These are phyloP conservation scores for Crithidia expoeki DNA, from an alignment of 208 protist genomes.

Conservation along the genomic window DNA sequence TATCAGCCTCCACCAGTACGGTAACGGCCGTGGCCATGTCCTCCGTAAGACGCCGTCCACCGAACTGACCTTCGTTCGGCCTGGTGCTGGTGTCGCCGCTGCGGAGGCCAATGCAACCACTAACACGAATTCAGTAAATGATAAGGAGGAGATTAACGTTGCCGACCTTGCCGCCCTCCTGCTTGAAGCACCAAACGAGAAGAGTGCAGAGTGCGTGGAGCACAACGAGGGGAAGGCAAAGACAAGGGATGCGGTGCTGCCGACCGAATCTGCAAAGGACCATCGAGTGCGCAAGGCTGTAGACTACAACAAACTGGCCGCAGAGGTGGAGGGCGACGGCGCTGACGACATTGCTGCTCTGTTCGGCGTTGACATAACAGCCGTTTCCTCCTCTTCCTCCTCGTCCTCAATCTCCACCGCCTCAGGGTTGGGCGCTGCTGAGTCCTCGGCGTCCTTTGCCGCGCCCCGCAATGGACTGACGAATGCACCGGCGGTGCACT, in stretches of 20 bases:
- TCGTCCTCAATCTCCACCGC: neutral
- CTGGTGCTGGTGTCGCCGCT: neutral
- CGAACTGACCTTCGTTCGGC: neutral
- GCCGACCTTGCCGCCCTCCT: conserved; percentile 32
- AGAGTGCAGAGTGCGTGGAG: neutral
- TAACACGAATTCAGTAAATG: neutral
- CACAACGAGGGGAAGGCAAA: neutral
- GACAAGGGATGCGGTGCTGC: neutral
- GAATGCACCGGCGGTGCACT: neutral
- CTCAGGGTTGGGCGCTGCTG: neutral
- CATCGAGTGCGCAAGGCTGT: conserved; percentile 41
- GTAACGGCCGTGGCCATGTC: conserved; percentile 63
- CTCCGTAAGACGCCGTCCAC: conserved; percentile 50
- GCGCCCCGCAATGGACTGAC: neutral
- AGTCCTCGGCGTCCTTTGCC: neutral
- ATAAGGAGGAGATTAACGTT: conserved; percentile 21
- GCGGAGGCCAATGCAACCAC: neutral
- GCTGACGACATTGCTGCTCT: conserved; percentile 54
- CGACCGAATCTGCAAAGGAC: neutral
- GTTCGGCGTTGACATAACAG: conserved; percentile 43
- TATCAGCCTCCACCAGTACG: conserved; percentile 94
- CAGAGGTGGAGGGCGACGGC: conserved; percentile 45
- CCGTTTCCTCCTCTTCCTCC: conserved; percentile 27
- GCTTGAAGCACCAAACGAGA: conserved; percentile 5
- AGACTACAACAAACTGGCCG: conserved; percentile 74